Percentiles rank a stretch among this genome's conserved stretches.
Conservation (phyloP, 2,329 filamentous ascomycete genomes). For the Aspergillus ochraceoroseus region DNA sequence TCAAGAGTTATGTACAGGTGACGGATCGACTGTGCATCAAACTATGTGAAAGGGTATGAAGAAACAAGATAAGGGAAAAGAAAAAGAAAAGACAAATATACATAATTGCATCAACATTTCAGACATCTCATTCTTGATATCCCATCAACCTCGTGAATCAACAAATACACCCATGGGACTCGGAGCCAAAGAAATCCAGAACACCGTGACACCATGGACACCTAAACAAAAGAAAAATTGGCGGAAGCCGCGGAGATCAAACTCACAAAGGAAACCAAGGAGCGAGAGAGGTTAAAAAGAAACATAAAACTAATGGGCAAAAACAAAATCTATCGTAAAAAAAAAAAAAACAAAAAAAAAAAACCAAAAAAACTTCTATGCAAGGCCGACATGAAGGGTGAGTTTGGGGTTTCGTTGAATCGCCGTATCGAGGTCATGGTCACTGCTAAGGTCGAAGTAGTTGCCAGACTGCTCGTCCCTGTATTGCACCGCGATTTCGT, state of each 20-base stretch:
- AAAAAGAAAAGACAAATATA: conserved; percentile 22
- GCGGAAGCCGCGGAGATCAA: conserved; percentile 3
- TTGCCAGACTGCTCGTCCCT: conserved; percentile 75
- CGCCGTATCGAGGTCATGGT: conserved; percentile 75
- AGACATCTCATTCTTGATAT: conserved; percentile 35
- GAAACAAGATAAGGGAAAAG: conserved; percentile 17
- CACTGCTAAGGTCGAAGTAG: conserved; percentile 68
- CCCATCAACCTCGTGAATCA: conserved; percentile 24
- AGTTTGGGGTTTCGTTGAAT: conserved; percentile 83
- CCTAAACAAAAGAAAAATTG: conserved; percentile 12
- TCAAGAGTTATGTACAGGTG: conserved; percentile 33
- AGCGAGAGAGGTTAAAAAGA: conserved; percentile 9
- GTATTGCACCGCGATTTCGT: conserved; percentile 76
- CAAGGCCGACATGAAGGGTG: conserved; percentile 60
- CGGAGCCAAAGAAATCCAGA: conserved; percentile 19
- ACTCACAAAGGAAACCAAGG: conserved; percentile 12
- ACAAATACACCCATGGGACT: conserved; percentile 25
- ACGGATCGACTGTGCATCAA: conserved; percentile 19
- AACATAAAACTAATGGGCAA: conserved; percentile 2
- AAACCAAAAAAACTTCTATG: conserved; percentile 25
- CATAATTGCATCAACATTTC: conserved; percentile 30
- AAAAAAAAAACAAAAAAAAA: too few relatives aligned
- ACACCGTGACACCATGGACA: conserved; percentile 20
- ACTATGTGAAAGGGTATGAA: conserved; percentile 19
- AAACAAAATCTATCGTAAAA: conserved; percentile 11